Base-by-base conservation (phyloP, 164 flowering plant species). In the Nelumbo lutea region DNA sequence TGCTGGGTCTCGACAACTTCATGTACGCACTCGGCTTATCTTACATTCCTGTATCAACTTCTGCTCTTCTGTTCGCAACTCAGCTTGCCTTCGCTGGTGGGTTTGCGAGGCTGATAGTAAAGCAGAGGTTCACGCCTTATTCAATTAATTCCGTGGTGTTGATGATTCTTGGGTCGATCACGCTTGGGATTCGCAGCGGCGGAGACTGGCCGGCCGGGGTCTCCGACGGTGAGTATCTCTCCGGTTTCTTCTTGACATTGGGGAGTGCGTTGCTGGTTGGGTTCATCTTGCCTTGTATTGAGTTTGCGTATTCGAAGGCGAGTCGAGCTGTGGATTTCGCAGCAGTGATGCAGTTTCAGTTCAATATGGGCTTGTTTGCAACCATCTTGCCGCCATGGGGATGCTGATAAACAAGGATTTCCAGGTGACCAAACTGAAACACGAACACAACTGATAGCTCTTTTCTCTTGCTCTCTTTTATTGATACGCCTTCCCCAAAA, bases 21-120 rank as follows among this genome's bases (percentile, higher is more conserved):
- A 38, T 70, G 62, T 64, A 64, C 42, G 14, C 73, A 0, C 1
- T 56, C 4, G 68, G 73, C 2, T 57, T 56, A 43, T 64, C 68
- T 15, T 70, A 64, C 56, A 44, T 64, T 45, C 73, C 68, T 2
- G 40, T 56, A 1, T 70, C 73, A 3, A 70, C 73, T 41, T 64
- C 73, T 6, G 42, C 68, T 9, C 40, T 70, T 39, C 59, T 71
- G 6, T 2, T 8, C 1, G 42, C 73, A 13, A 71, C 73, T 9
- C 64, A 71, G 40, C 59, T 71, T 10, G 68, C 47, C 59, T 71
- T 71, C 45, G 13, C 38, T n/a, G 73, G 64, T 1, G 0, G 46
- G 6, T 71, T 71, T 56, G 41, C 73, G 10, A 13, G 62, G 62
- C 6, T 70, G 5, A 27, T 70, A 5, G 68, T 70, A 45, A 70